phyloP scores from a whole-genome alignment of 768 basidiomycete genomes.

The Rhizopogon vinicolor region DNA sequence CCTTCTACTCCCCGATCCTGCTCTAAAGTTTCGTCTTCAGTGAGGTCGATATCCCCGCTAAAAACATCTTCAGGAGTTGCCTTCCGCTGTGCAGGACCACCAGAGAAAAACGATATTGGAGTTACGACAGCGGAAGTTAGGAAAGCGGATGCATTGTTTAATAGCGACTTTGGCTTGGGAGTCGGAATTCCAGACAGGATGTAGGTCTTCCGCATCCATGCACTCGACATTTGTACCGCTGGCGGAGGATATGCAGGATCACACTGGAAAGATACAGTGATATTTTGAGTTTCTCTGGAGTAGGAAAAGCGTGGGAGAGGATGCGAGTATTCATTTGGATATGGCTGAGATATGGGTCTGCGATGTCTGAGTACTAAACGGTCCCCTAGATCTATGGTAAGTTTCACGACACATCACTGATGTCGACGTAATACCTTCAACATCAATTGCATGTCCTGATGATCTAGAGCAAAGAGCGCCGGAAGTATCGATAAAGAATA shows the following conservation, averaged over 20 bases:
- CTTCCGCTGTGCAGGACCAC: conserved; percentile 25
- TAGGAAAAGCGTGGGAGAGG: conserved; percentile 70
- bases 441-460: conserved; percentile 78
- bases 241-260: conserved; percentile 61
- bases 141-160: conserved; percentile 69
- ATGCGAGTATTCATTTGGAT: conserved; percentile 75
- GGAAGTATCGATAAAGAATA: conserved; percentile 78
- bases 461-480: conserved; percentile 75
- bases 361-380: conserved; percentile 70
- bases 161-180: conserved; percentile 61
- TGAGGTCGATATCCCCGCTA: conserved; percentile 62
- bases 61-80: conserved; percentile 67
- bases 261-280: conserved; percentile 52
- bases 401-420: conserved; percentile 4
- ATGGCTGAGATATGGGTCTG: conserved; percentile 70
- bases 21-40: conserved; percentile 75
- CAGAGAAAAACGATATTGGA: conserved; percentile 54
- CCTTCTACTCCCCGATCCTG: conserved; percentile 75
- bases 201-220: conserved; percentile 59
- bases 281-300: conserved; percentile 46
- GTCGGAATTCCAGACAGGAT: conserved; percentile 63
- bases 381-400: conserved; percentile 40
- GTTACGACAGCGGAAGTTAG: conserved; percentile 54
- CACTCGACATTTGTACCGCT: conserved; percentile 28
- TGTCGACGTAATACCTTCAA: conserved; percentile 50